Conservation (phyloP, 768 basidiomycete species). For the Trametes cingulata region DNA sequence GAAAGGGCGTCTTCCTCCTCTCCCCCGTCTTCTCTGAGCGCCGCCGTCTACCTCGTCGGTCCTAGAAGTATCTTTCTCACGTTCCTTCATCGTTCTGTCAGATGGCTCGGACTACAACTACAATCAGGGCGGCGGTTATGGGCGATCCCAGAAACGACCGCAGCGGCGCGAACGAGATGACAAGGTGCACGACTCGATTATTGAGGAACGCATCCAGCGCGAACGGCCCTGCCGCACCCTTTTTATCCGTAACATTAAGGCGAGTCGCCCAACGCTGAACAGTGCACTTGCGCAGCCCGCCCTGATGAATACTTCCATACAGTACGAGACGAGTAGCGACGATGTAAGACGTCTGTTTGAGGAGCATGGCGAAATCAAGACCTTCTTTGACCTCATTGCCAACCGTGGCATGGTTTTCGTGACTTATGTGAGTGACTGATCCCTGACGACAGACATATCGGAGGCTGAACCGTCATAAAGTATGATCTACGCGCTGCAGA, state of each 20-base stretch:
- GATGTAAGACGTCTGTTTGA: constrained; percentile 86
- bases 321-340: constrained; percentile 90
- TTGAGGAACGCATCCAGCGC: constrained; percentile 91
- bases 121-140: constrained; percentile 47
- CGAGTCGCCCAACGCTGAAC: constrained; percentile 45
- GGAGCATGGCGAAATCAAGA: constrained; percentile 94
- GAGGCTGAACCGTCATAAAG: constrained; percentile 43
- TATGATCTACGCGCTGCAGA: constrained; percentile 93
- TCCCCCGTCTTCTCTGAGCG: not conserved
- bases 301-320: constrained; percentile 11
- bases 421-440: constrained; percentile 80
- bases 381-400: constrained; percentile 92
- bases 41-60: not conserved
- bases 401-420: constrained; percentile 99
- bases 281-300: not conserved
- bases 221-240: constrained; percentile 95
- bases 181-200: constrained; percentile 87
- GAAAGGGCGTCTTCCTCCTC: not conserved
- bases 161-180: constrained; percentile 80
- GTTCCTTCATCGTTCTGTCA: constrained; percentile 44
- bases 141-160: constrained; percentile 45
- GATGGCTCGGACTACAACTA: constrained; percentile 61
- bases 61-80: constrained; percentile 23
- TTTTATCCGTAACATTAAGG: constrained; percentile 98
- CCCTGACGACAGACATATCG: not conserved